These are phyloP conservation scores for Rhypophila decipiens DNA, from an alignment of 495 filamentous ascomycete species.

Conservation along the genomic window DNA sequence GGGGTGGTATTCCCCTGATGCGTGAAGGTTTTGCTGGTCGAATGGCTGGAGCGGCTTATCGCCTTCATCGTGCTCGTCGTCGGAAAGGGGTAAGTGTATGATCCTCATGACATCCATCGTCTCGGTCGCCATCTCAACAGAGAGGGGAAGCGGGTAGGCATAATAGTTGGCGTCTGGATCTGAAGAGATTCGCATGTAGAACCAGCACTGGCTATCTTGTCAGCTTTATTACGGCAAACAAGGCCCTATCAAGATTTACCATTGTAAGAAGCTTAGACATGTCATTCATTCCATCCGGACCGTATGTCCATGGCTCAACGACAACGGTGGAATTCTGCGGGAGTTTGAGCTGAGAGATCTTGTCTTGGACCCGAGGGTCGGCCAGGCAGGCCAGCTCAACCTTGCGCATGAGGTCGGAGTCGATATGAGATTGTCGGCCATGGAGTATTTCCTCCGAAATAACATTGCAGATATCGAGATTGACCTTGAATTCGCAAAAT, in stretches of 20 bases:
- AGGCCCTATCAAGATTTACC: not conserved
- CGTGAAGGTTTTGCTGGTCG: conserved; percentile 14
- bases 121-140: conserved; percentile 63
- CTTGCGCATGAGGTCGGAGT: conserved; percentile 49
- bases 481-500: conserved; percentile 1
- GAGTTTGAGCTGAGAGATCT: conserved; percentile 53
- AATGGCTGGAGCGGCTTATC: conserved; percentile 49
- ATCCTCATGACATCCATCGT: conserved; percentile 55
- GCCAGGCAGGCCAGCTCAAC: conserved; percentile 51
- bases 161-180: conserved; percentile 68
- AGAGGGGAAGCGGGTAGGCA: conserved; percentile 66
- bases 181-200: conserved; percentile 53
- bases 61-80: conserved; percentile 7
- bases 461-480: conserved; percentile 6
- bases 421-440: conserved; percentile 42
- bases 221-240: too few relatives aligned
- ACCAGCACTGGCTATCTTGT: conserved; percentile 56
- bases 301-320: conserved; percentile 65
- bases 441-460: conserved; percentile 2
- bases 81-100: conserved; percentile 50
- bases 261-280: conserved; percentile 7
- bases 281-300: conserved; percentile 26
- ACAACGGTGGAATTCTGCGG: conserved; percentile 55
- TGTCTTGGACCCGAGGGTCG: conserved; percentile 49
- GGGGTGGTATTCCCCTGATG: conserved; percentile 63